Base-by-base conservation (phyloP, 73 alveolate genomes). In the Paraurostyla sp. region DNA sequence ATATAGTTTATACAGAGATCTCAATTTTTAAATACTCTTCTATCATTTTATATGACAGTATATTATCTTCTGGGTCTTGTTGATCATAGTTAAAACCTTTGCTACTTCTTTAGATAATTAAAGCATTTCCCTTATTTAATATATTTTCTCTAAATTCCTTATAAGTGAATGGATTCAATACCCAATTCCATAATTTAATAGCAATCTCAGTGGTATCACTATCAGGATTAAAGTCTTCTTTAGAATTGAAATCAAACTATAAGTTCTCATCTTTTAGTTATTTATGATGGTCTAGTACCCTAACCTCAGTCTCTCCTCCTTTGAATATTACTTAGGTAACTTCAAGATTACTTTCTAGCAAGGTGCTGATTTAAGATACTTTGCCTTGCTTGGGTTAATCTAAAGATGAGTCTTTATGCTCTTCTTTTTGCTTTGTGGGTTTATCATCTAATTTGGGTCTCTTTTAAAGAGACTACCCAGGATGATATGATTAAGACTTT, bases 11-110 rank as follows among this genome's bases (percentile, higher is more conserved):
- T 48, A 25, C 32, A 0, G 56, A 40, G 1, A 65, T 13, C 41
- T 65, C 38, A 9, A 65, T 33, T 22, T 65, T 65, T n/a, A 65
- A 40, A 38, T 65, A 40, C 7, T 65, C 82, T 15, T 65, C 58
- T 13, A 65, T 65, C 56, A 65, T 65, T 65, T 65, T 65, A 23
- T 36, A 4, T 7, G 59, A 35, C 9, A 78, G 49, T 9, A 78
- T 78, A 78, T 78, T 78, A 32, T 78, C 89, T 40, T 52, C 78
- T 16, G 78, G 80, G 25, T 78, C 89, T 32, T 52, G 23, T 51
- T 78, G 40, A 51, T 78, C 89, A 78, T 51, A 78, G 32, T 20
- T 78, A 52, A 32, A 78, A n/a, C 89, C 89, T 41, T 51, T 52
- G 0, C 89, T 78, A 1, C 58, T 36, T 36, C 78, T 52, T 43